A percentile compares a stretch with the other conserved stretches of the same genome.
These are phyloP conservation scores for Berkeleyomyces rouxiae DNA, from an alignment of 2,329 filamentous ascomycete genomes.

Conservation along the genomic window DNA sequence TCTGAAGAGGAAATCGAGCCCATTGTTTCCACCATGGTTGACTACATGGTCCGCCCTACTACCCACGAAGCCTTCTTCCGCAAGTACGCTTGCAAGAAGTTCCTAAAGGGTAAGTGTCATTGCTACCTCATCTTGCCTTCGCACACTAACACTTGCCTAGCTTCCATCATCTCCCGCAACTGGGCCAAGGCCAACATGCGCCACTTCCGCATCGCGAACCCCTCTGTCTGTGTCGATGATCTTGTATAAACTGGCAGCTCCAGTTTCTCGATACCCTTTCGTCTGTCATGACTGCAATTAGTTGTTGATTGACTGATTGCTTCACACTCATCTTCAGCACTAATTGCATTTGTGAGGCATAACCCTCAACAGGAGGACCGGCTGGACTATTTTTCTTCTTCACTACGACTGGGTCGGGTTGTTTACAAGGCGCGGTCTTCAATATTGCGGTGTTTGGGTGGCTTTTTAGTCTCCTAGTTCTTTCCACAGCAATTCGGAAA, in stretches of 20 bases:
- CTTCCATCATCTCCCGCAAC: slow-evolving; percentile 24
- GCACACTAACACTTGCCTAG: background rate
- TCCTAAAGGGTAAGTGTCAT: slow-evolving; percentile 74
- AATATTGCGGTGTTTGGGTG: background rate
- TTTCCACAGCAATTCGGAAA: background rate
- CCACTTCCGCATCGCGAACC: slow-evolving; percentile 37
- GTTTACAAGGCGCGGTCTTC: slow-evolving; percentile 1
- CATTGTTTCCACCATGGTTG: slow-evolving; percentile 85
- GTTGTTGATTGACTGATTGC: background rate
- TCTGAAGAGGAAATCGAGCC: slow-evolving; percentile 84
- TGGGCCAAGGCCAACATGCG: slow-evolving; percentile 76
- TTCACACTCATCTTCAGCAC: background rate
- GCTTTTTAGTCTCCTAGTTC: background rate
- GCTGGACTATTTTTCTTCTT: background rate
- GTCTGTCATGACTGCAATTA: background rate
- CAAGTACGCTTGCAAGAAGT: slow-evolving; percentile 99
- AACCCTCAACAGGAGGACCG: background rate
- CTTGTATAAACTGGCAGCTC: slow-evolving; percentile 17
- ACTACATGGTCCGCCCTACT: slow-evolving; percentile 83
- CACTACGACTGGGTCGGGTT: slow-evolving; percentile 3
- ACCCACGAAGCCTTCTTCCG: slow-evolving; percentile 97
- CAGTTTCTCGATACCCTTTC: background rate
- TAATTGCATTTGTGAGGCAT: background rate
- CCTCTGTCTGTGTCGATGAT: slow-evolving; percentile 34
- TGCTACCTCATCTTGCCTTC: background rate